A percentile compares a stretch with the other conserved stretches of the same genome.
Conservation (phyloP, 129 eudicot species). For the Flaveria ramosissima region DNA sequence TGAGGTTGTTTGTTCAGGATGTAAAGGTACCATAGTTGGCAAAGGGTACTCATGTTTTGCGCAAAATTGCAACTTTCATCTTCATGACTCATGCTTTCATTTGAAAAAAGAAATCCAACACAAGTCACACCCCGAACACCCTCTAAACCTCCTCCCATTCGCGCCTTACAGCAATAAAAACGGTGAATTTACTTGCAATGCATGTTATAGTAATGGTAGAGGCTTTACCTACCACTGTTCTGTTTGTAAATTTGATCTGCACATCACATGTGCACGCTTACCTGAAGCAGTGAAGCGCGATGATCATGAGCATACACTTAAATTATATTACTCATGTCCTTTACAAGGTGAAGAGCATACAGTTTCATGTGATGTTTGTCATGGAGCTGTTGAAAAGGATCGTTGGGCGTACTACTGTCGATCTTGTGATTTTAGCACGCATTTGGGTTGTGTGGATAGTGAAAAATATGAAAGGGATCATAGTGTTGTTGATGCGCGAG, state of each 20-base stretch:
- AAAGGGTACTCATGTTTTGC: constrained; percentile 33
- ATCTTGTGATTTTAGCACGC: constrained; percentile 60
- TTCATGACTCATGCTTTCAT: constrained; percentile 44
- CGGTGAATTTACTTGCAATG: constrained; percentile 55
- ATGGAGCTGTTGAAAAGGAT: constrained; percentile 44
- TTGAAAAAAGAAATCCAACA: constrained; percentile 41
- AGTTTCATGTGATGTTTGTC: constrained; percentile 55
- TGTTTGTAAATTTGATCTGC: constrained; percentile 59
- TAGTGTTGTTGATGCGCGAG: not conserved
- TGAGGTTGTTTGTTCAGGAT: constrained; percentile 40
- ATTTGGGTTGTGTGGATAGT: constrained; percentile 55
- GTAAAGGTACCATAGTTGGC: constrained; percentile 38
- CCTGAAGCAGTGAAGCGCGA: constrained; percentile 50
- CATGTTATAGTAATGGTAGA: constrained; percentile 51
- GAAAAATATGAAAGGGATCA: constrained; percentile 27
- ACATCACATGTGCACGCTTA: constrained; percentile 51
- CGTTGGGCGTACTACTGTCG: constrained; percentile 63
- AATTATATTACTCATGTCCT: constrained; percentile 48
- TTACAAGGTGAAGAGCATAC: constrained; percentile 29
- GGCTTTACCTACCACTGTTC: constrained; percentile 60
- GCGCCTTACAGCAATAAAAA: constrained; percentile 39
- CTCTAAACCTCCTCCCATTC: constrained; percentile 45
- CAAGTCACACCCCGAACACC: constrained; percentile 65
- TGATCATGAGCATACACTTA: constrained; percentile 58
- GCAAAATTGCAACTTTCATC: constrained; percentile 39